Percentiles rank a stretch among this genome's conserved stretches.
phyloP scores from a whole-genome alignment of 768 basidiomycete genomes.

The Cytidiella melzeri region DNA sequence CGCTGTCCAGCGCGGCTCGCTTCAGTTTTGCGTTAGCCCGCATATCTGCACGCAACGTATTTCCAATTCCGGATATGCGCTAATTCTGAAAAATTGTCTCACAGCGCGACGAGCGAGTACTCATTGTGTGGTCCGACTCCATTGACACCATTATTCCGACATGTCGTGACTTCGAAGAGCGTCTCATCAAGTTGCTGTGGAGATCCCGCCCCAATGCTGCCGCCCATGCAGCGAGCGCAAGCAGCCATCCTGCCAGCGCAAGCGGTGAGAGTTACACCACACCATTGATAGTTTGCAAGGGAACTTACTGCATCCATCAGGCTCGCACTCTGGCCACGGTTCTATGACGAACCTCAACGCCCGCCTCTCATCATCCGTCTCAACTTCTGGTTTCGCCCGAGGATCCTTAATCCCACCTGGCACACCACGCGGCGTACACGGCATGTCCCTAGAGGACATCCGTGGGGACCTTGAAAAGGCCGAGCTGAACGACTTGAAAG shows the following conservation, averaged over 20 bases:
- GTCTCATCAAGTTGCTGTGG: conserved; percentile 54
- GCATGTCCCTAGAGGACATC: conserved; percentile 19
- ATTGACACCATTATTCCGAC: conserved; percentile 67
- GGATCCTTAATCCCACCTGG: conserved; percentile 12
- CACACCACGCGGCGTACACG: conserved; percentile 23
- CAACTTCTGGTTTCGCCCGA: not conserved
- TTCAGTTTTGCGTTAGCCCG: too few relatives aligned
- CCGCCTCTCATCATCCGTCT: conserved; percentile 14
- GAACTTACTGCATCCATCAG: conserved; percentile 9
- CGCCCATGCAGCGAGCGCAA: conserved; percentile 22
- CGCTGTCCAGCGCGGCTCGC: too few relatives aligned
- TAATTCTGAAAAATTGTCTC: not conserved
- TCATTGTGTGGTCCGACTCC: conserved; percentile 81
- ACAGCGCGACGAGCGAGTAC: conserved; percentile 75
- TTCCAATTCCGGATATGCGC: too few relatives aligned
- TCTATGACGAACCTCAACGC: conserved; percentile 25
- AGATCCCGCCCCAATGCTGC: conserved; percentile 29
- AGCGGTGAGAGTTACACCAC: conserved; percentile 15
- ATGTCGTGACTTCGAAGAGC: conserved; percentile 47
- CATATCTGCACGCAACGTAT: too few relatives aligned
- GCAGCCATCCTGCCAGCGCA: conserved; percentile 25
- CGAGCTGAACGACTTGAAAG: conserved; percentile 11
- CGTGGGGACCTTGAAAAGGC: conserved; percentile 17
- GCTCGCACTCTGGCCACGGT: conserved; percentile 33
- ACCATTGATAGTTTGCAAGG: not conserved